Base-by-base conservation (phyloP, 805 yeast genomes). In the Starmera dryadoides region DNA sequence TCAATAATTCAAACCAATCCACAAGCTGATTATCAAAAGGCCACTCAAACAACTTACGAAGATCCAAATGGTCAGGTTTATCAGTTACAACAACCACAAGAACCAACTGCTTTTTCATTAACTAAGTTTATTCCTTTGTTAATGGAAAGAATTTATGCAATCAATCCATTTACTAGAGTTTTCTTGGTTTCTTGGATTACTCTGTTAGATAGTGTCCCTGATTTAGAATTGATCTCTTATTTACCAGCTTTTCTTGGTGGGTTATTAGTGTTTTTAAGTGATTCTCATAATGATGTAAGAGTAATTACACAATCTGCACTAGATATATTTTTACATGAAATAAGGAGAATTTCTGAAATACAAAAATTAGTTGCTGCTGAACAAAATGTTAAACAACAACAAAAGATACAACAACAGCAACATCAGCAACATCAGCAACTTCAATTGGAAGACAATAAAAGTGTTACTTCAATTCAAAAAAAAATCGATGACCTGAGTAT, bases 181-280 rank as follows among this genome's bases (percentile, higher is more conserved):
- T 93, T 93, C 53, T 65, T 93, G 41, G 91, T 93, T 11, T 86
- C 94, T 37, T 93, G 98, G 98, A 71, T 93, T 35, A 83, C 87
- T 46, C 73, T 93, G n/a, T 68, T 93, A 36, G 93, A 91, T 59
- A 87, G 93, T 10, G 86, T 89, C 7, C 98, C 98, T 0, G 94
- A 91, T 38, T 67, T 91, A 39, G 96, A 91, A 50, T 66, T 93
- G 42, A 78, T 93, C 16, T 75, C 94, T 0, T 93, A 84, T 55
- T 66, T 93, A 35, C 96, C 98, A 1, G 84, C 89, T 30, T 87
- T 93, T 56, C 66, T 93, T 30, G 93, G 88, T 36, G 96, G 93
- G 0, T 64, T 91, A 44, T 67, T 91, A 34, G 73, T 80, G 16
- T 91, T 86, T 51, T 66, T 91, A 35, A 85, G 86, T 46, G 91